Evolutionary conservation across 768 basidiomycete species (phyloP).

Genomic region (Lactarius akahatsu): DNA sequence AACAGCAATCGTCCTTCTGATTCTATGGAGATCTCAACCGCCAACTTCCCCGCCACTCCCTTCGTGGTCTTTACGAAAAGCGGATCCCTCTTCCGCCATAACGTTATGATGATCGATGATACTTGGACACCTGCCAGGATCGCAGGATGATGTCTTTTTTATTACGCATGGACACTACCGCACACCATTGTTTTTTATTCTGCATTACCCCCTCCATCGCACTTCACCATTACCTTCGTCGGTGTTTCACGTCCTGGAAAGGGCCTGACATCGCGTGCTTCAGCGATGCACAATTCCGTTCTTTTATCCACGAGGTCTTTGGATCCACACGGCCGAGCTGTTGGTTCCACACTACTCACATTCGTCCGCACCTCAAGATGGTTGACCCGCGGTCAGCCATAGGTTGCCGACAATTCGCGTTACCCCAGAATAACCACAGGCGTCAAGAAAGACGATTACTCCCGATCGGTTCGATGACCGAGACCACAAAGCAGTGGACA

Average conservation of each 20-base stretch:
- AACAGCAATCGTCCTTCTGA: constrained; percentile 48
- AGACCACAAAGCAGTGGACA: constrained; percentile 58
- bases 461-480: constrained; percentile 52
- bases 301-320: constrained; percentile 21
- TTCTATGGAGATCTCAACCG: constrained; percentile 31
- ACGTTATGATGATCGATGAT: constrained; percentile 31
- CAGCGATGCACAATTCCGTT: constrained; percentile 29
- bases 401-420: constrained; percentile 23
- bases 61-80: constrained; percentile 31
- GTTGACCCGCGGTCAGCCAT: constrained; percentile 27
- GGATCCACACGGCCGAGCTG: constrained; percentile 27
- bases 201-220: constrained; percentile 17
- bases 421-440: constrained; percentile 23
- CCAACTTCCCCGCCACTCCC: constrained; percentile 5
- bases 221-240: constrained; percentile 13
- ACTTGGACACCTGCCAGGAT: constrained; percentile 30
- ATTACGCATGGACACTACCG: constrained; percentile 30
- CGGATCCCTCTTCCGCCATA: constrained; percentile 23
- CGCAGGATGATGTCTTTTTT: constrained; percentile 28
- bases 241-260: constrained; percentile 24
- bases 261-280: constrained; percentile 28
- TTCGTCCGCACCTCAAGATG: constrained; percentile 23
- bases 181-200: constrained; percentile 25
- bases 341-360: constrained; percentile 9
- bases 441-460: constrained; percentile 51